Base-by-base conservation (phyloP, 176 grass and related monocot species). In the Oryza brachyantha region DNA sequence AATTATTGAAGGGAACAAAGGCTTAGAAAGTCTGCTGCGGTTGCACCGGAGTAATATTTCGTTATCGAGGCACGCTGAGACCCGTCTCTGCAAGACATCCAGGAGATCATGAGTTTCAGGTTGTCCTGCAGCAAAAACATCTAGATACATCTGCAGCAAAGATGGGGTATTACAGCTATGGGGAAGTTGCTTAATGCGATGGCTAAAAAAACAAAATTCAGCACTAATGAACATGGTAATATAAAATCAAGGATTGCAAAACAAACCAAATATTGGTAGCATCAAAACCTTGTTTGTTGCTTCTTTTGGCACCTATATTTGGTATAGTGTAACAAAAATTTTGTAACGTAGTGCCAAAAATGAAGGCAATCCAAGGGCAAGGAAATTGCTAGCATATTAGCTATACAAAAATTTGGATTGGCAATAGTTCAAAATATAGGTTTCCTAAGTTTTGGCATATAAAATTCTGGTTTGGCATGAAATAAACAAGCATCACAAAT, bases 21-120 rank as follows among this genome's bases (percentile, higher is more conserved):
- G 21, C 19, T n/a, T n/a, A 6, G 42, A 74, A 71, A 63, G 26
- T 70, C 55, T 66, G 45, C 71, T 19, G 11, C 68, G 21, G 68
- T 38, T 57, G 8, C 62, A 16, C 4, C 14, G 65, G 70, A 35
- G 37, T 68, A 35, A 60, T 72, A 81, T 86, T 78, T 77, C 83
- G 68, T 94, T 85, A 94, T 94, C 92, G 92, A 87, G 92, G 92
- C 58, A 76, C 73, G 70, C 92, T 85, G 39, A 94, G 73, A 87
- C 92, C 92, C 28, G 78, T 94, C 85, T 95, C 92, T 95, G 89
- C 40, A 82, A 66, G 29, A 68, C 43, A 94, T 29, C 37, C 84
- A 72, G 22, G 21, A 79, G 64, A 69, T 52, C 36, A 69, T 64
- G 77, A 75, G 62, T 73, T 87, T 70, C 48, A 45, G 26, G 16